Evolutionary conservation across 2,329 filamentous ascomycete genomes (phyloP).

Genomic region (Fusarium virguliforme): DNA sequence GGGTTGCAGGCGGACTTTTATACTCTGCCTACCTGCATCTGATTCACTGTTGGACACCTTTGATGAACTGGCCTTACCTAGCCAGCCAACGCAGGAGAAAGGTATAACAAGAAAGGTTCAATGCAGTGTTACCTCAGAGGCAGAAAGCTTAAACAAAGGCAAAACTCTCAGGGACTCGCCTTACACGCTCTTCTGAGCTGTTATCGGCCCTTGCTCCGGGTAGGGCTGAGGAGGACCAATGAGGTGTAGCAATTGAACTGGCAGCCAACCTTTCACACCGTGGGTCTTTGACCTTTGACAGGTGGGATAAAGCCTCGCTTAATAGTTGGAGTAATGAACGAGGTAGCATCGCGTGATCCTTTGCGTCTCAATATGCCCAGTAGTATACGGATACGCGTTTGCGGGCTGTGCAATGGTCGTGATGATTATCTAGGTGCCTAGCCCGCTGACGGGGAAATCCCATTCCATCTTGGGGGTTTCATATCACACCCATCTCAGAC

Average conservation of each 20-base stretch:
- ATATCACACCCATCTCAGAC: not conserved
- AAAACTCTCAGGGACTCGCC: too few species aligned
- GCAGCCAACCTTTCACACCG: not conserved
- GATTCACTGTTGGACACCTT: too few species aligned
- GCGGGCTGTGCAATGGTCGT: not conserved
- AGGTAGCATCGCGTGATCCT: slow-evolving; percentile 6
- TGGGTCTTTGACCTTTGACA: not conserved
- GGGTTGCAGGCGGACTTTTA: not conserved
- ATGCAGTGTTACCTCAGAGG: not conserved
- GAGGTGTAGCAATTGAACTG: not conserved
- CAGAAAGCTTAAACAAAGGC: not conserved
- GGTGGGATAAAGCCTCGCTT: slow-evolving; percentile 1
- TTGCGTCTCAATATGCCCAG: not conserved
- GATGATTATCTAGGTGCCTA: slow-evolving; percentile 2
- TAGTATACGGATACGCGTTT: not conserved
- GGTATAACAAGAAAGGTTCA: too few species aligned
- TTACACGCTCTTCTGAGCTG: not conserved
- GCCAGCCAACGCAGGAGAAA: too few species aligned
- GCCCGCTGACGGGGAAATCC: too few species aligned
- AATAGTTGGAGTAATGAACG: not conserved
- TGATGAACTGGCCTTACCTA: too few species aligned
- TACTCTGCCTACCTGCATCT: too few species aligned
- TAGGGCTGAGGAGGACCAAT: slow-evolving; percentile 2
- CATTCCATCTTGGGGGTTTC: slow-evolving; percentile 3
- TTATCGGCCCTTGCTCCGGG: slow-evolving; percentile 1